These are phyloP conservation scores for Polychaeton citri DNA, from an alignment of 2,329 filamentous ascomycete genomes.

Conservation along the genomic window DNA sequence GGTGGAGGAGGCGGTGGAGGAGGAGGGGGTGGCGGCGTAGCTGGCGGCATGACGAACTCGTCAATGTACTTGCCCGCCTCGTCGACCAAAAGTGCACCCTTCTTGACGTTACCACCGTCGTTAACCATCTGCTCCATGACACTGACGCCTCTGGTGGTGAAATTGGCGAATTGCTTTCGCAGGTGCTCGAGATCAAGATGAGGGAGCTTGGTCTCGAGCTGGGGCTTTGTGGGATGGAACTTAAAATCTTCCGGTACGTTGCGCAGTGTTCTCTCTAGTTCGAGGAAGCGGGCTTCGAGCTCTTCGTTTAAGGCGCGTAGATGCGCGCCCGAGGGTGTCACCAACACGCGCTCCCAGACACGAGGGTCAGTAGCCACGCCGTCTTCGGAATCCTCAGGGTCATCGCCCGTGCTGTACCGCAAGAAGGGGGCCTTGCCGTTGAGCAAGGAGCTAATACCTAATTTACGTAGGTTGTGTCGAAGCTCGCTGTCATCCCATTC, in stretches of 20 bases:
- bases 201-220: slow-evolving; percentile 19
- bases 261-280: slow-evolving; percentile 50
- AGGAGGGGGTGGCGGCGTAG: slow-evolving; percentile 13
- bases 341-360: slow-evolving; percentile 46
- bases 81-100: slow-evolving; percentile 24
- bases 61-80: slow-evolving; percentile 24
- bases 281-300: slow-evolving; percentile 57
- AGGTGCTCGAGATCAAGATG: slow-evolving; percentile 18
- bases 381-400: slow-evolving; percentile 2
- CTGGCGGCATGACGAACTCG: slow-evolving; percentile 25
- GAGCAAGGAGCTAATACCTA: slow-evolving; percentile 32
- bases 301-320: slow-evolving; percentile 56
- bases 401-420: slow-evolving; percentile 21
- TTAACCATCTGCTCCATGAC: slow-evolving; percentile 27
- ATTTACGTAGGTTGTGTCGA: slow-evolving; percentile 21
- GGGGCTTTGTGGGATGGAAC: slow-evolving; percentile 16
- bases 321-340: slow-evolving; percentile 64
- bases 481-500: slow-evolving; percentile 17
- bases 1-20: not conserved
- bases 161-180: slow-evolving; percentile 8
- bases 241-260: slow-evolving; percentile 15
- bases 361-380: slow-evolving; percentile 8
- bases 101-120: slow-evolving; percentile 21
- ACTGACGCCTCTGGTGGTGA: slow-evolving; percentile 13
- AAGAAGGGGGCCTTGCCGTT: slow-evolving; percentile 42